Evolutionary conservation across 495 filamentous ascomycete genomes (phyloP), one percentile per base, ranked within the genome.

Genomic region (Immersiella caudata): DNA sequence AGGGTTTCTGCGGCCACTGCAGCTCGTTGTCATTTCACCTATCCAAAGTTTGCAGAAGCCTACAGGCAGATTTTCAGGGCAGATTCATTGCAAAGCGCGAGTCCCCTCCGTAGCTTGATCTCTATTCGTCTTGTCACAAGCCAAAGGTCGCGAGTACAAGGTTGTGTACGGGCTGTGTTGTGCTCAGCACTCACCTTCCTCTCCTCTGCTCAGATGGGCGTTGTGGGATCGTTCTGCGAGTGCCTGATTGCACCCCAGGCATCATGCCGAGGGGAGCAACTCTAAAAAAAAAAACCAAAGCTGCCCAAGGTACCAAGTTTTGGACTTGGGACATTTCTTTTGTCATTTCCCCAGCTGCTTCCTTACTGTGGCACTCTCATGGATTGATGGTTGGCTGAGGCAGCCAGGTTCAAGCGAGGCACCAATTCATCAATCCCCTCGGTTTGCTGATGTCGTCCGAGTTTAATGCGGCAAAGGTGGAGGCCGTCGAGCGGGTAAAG

Each of bases 401-500:
- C 11, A 46, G 40, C 40, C 16, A 14, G 4, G 5, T 5, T 46
- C 40, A 18, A 46, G 16, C 16, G 40, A 46, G 40, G 40, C 16
- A 46, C 40, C 11, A 46, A 18, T 18, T 46, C 40, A 12, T 46
- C 40, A 46, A 18, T 46, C 9, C 9, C n/a, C 11, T 14, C 40
- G 8, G 29, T 33, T 14, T 18, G 40, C 40, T 18, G 40, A 14
- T 14, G 40, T 46, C 40, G 29, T 33, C 29, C 29, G 29, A 8
- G 29, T 33, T n/a, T 33, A 8, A 33, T 33, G 29, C 29, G 29
- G 8, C 29, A 33, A 33, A 33, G 29, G 29, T 33, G 59, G 36
- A 62, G 59, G 59, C 59, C 59, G n/a, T 27, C 35, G 20, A 8
- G 0, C 29, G 59, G 59, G 29, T 62, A 62, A n/a, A 62, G 35